Evolutionary conservation across 2,329 filamentous ascomycete species (phyloP), one percentile per base, ranked within the genome.

Genomic region (Penicillium sclerotigenum): DNA sequence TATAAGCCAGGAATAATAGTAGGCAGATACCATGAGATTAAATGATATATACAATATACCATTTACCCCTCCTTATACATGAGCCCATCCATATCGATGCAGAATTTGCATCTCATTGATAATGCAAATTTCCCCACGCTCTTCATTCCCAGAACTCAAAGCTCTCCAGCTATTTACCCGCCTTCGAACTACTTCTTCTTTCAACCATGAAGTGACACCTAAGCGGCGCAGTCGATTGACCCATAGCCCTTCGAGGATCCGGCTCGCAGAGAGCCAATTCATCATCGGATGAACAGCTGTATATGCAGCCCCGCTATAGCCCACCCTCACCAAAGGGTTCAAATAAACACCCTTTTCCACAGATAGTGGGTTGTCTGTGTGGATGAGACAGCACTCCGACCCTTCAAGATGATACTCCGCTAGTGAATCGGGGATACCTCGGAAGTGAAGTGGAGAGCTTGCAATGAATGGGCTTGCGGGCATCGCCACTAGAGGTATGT

Each of bases 361-460:
- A 0, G 70, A 69, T 0, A 73, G 60, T 1, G 67, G 67, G 54
- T 75, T 75, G 52, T 77, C 74, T 3, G 68, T 70, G 37, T 77
- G 73, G 18, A 77, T 73, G 50, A 92, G 81, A 71, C 89, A 92
- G 75, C 88, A 91, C 72, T 92, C 89, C 14, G 85, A 88, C n/a
- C 80, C 89, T 71, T 92, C 89, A 26, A 91, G 77, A 43, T 75
- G 72, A 29, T 65, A 66, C 4, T 63, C 56, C 0, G 80, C 80
- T 1, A 93, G 81, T 4, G 79, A 80, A 65, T 89, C 87, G 0
- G 82, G 68, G 22, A 88, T 78, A 5, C 80, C 86, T 10, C 87
- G 83, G 71, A 90, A 90, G n/a, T 74, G 77, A 0, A 89, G 60
- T 4, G 75, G 76, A 0, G 72, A 66, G 2, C 68, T 51, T 2